Evolutionary conservation across 2,329 filamentous ascomycete genomes (phyloP).

Genomic region (Colletotrichum cordylinicola): DNA sequence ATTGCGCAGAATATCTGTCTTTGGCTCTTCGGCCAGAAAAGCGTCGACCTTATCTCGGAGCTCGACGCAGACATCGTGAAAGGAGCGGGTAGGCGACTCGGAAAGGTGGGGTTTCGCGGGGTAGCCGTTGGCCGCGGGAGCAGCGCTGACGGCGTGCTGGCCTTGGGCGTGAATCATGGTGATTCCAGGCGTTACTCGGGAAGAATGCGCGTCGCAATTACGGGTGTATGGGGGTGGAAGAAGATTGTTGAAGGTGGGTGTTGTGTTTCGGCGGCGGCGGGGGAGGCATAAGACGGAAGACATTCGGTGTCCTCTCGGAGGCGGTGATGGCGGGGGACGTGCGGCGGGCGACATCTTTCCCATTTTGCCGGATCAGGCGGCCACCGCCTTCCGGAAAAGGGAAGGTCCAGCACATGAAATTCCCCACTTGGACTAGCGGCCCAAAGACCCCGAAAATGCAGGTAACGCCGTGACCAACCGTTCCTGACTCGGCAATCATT

Average conservation of each 20-base stretch:
- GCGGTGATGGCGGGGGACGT: constrained; percentile 14
- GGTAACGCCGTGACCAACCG: not conserved
- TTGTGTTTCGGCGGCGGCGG: not conserved
- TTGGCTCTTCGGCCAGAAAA: constrained; percentile 68
- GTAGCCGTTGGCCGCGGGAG: constrained; percentile 8
- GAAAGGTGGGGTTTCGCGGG: constrained; percentile 21
- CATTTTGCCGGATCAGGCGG: not conserved
- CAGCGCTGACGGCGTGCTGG: not conserved
- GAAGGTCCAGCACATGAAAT: not conserved
- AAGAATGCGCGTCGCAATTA: not conserved
- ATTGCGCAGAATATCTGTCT: constrained; percentile 60
- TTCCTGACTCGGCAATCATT: not conserved
- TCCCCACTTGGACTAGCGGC: not conserved
- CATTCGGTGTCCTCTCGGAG: constrained; percentile 16
- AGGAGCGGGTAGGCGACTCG: constrained; percentile 15
- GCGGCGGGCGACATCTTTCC: not conserved
- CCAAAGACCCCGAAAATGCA: constrained; percentile 1
- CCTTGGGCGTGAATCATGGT: constrained; percentile 3
- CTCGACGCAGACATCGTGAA: constrained; percentile 51
- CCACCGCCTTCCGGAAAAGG: not conserved
- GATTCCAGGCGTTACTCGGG: not conserved
- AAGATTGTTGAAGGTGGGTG: not conserved
- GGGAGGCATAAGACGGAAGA: constrained; percentile 1
- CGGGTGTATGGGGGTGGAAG: too few relatives aligned
- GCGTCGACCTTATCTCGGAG: constrained; percentile 65